phyloP scores from a whole-genome alignment of 257 asterid species.

The Ocimum tenuiflorum region DNA sequence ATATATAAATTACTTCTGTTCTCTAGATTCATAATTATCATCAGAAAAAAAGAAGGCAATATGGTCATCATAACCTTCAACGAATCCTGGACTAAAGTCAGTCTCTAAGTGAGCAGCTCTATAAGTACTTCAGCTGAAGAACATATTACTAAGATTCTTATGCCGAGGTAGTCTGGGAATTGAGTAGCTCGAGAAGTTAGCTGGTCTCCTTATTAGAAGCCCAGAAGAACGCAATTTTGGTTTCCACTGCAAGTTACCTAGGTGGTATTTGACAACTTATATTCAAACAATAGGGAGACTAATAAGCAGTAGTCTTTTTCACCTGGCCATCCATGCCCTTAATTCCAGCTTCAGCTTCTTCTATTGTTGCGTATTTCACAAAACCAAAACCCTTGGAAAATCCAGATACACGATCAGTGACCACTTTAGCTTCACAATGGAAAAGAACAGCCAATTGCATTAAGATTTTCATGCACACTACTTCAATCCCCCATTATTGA shows the following conservation, averaged over 20 bases:
- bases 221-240: not conserved
- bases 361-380: slow-evolving; percentile 55
- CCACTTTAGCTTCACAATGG: slow-evolving; percentile 68
- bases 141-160: not conserved
- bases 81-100: too few relatives aligned
- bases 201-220: not conserved
- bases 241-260: not conserved
- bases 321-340: slow-evolving; percentile 94
- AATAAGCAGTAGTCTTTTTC: not conserved
- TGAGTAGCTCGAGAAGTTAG: not conserved
- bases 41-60: too few relatives aligned
- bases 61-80: too few relatives aligned
- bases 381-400: slow-evolving; percentile 86
- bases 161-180: not conserved
- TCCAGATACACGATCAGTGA: slow-evolving; percentile 68
- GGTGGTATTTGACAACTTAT: not conserved
- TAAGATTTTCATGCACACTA: not conserved
- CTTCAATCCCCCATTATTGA: not conserved
- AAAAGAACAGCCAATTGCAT: not conserved
- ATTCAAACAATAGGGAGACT: not conserved
- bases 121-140: not conserved
- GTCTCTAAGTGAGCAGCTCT: too few relatives aligned
- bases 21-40: too few relatives aligned
- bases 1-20: too few relatives aligned
- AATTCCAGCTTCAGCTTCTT: slow-evolving; percentile 65